Conservation (phyloP, 1,139 yeast species). For the Lodderomyces oxycetoniae region DNA sequence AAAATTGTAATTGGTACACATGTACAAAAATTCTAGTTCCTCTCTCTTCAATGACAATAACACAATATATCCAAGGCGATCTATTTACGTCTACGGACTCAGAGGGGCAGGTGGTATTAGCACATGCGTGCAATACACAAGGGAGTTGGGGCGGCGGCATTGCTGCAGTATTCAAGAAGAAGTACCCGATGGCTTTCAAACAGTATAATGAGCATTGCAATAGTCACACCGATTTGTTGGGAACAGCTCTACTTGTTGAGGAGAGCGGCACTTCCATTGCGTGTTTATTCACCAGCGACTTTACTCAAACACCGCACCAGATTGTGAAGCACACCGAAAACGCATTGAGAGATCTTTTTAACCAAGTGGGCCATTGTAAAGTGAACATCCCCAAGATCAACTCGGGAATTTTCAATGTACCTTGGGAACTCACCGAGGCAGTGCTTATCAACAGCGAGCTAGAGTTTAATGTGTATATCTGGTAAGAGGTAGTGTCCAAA, state of each 20-base stretch:
- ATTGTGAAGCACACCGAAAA: conserved; percentile 46
- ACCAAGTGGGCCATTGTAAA: conserved; percentile 15
- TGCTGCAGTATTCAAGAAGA: conserved; percentile 47
- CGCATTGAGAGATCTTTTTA: conserved; percentile 46
- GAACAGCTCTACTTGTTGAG: conserved; percentile 49
- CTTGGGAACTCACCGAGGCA: conserved; percentile 66
- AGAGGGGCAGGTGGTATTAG: conserved; percentile 30
- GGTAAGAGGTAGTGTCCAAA: not conserved
- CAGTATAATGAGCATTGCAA: conserved; percentile 48
- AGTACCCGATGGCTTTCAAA: conserved; percentile 50
- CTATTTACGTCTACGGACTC: conserved; percentile 39
- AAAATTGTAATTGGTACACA: conserved; percentile 4
- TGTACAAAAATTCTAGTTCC: not conserved
- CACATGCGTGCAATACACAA: conserved; percentile 75
- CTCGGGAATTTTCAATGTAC: conserved; percentile 74
- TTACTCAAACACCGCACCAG: conserved; percentile 23
- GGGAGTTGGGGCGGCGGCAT: conserved; percentile 89
- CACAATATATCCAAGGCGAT: conserved; percentile 58
- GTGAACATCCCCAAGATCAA: conserved; percentile 71
- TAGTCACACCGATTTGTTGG: conserved; percentile 37
- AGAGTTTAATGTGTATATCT: conserved; percentile 39
- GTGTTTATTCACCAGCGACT: conserved; percentile 66
- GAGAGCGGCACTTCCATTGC: conserved; percentile 36
- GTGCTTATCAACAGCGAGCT: conserved; percentile 32
- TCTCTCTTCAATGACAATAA: conserved; percentile 12